Evolutionary conservation across 805 yeast genomes (phyloP).

Genomic region (Teunomyces panamensis): DNA sequence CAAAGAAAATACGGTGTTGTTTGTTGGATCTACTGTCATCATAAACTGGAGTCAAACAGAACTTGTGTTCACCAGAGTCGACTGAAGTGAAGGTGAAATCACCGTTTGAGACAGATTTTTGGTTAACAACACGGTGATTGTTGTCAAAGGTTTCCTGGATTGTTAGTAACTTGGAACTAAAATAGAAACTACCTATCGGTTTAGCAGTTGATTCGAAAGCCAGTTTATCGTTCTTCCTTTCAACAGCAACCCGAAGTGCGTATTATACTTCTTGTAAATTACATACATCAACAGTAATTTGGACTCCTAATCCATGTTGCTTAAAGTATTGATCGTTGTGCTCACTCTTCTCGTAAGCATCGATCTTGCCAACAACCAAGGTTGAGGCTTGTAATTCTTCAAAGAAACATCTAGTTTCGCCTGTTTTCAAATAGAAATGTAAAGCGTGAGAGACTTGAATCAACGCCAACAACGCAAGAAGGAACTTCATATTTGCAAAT

Average conservation of each 20-base stretch:
- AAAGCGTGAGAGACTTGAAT: constrained; percentile 40
- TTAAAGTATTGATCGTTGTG: constrained; percentile 46
- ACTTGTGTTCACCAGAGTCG: constrained; percentile 80
- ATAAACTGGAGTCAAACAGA: constrained; percentile 64
- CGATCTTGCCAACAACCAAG: constrained; percentile 74
- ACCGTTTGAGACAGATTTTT: constrained; percentile 57
- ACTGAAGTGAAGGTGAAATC: constrained; percentile 79
- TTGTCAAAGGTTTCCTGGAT: constrained; percentile 63
- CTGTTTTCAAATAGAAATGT: constrained; percentile 78
- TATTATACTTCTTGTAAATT: not conserved
- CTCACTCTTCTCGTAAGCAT: constrained; percentile 60
- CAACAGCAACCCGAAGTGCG: not conserved
- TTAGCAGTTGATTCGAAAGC: not conserved
- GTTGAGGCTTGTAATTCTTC: constrained; percentile 77
- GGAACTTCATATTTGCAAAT: constrained; percentile 2
- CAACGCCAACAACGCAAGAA: constrained; percentile 9
- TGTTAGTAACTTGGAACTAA: constrained; percentile 10
- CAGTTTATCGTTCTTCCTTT: not conserved
- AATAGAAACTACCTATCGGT: not conserved
- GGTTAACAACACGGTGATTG: constrained; percentile 72
- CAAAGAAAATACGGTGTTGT: constrained; percentile 68
- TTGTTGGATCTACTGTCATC: constrained; percentile 68
- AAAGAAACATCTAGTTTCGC: constrained; percentile 75
- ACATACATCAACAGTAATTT: constrained; percentile 64
- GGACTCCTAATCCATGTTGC: constrained; percentile 56